These are phyloP conservation scores for Verticillium zaregamsianum DNA, from an alignment of 2,329 filamentous ascomycete genomes.

Conservation along the genomic window DNA sequence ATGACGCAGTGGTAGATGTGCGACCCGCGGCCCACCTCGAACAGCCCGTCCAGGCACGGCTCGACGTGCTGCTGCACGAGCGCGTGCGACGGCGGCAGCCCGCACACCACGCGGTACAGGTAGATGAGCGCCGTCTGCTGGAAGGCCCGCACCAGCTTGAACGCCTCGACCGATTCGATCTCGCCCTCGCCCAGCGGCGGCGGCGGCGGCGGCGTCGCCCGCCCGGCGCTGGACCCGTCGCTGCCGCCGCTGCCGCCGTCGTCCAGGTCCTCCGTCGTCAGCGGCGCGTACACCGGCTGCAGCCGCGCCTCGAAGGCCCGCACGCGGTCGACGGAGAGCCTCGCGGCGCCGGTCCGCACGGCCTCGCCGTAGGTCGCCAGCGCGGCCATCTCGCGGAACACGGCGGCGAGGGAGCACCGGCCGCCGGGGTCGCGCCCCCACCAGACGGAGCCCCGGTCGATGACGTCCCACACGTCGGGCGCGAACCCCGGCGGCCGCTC, in stretches of 20 bases:
- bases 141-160: conserved; percentile 32
- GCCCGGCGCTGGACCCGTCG: background rate
- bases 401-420: conserved; percentile 26
- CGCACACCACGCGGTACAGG: conserved; percentile 36
- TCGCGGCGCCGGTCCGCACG: conserved; percentile 10
- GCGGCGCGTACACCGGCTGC: conserved; percentile 19
- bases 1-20: conserved; percentile 34
- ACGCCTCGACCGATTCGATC: conserved; percentile 26
- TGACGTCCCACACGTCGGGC: conserved; percentile 29
- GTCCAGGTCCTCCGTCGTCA: conserved; percentile 17
- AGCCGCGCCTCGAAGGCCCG: conserved; percentile 22
- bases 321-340: conserved; percentile 23
- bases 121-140: conserved; percentile 37
- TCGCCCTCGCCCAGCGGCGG: conserved; percentile 11
- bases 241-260: background rate
- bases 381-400: conserved; percentile 23
- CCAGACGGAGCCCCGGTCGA: conserved; percentile 35
- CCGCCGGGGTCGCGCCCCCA: conserved; percentile 33
- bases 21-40: conserved; percentile 27
- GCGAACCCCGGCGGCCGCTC: conserved; percentile 32
- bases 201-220: background rate
- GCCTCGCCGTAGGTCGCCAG: conserved; percentile 24
- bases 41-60: conserved; percentile 29
- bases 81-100: conserved; percentile 29
- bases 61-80: conserved; percentile 34